Conservation (phyloP, 441 rosid genomes). For the Kokia cookei region DNA sequence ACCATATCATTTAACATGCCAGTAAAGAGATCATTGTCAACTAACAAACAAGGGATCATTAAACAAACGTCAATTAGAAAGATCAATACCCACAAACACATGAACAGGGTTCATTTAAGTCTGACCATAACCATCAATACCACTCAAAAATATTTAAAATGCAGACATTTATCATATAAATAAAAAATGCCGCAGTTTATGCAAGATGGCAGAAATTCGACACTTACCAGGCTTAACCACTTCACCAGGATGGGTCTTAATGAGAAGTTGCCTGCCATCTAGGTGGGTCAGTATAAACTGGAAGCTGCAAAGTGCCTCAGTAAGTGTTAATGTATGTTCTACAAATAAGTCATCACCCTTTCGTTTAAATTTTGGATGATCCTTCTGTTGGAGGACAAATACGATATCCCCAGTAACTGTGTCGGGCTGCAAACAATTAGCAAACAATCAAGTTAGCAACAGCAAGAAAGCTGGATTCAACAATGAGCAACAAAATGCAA, state of each 20-base stretch:
- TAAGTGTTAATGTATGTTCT: constrained; percentile 72
- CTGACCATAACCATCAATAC: not conserved
- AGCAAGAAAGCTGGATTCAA: not conserved
- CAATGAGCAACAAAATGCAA: not conserved
- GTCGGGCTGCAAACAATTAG: constrained; percentile 57
- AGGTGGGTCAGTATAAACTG: constrained; percentile 71
- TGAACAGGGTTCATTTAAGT: not conserved
- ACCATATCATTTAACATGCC: not conserved
- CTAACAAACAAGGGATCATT: not conserved
- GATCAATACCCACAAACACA: not conserved
- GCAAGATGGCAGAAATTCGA: not conserved
- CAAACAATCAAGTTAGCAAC: not conserved
- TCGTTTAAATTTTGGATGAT: constrained; percentile 82
- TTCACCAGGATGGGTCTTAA: constrained; percentile 81
- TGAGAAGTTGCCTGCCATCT: constrained; percentile 19
- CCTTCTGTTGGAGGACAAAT: constrained; percentile 82
- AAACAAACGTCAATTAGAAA: not conserved
- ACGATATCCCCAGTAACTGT: constrained; percentile 86
- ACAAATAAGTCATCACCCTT: constrained; percentile 84
- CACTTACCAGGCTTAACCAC: constrained; percentile 76
- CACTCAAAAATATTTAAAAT: not conserved
- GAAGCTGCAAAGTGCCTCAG: constrained; percentile 91
- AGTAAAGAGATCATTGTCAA: not conserved
- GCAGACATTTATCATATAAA: not conserved
- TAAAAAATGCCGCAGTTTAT: not conserved